A percentile compares a stretch with the other conserved stretches of the same genome.
Evolutionary conservation across 495 filamentous ascomycete genomes (phyloP).

Genomic region (Filosporella fistucella): DNA sequence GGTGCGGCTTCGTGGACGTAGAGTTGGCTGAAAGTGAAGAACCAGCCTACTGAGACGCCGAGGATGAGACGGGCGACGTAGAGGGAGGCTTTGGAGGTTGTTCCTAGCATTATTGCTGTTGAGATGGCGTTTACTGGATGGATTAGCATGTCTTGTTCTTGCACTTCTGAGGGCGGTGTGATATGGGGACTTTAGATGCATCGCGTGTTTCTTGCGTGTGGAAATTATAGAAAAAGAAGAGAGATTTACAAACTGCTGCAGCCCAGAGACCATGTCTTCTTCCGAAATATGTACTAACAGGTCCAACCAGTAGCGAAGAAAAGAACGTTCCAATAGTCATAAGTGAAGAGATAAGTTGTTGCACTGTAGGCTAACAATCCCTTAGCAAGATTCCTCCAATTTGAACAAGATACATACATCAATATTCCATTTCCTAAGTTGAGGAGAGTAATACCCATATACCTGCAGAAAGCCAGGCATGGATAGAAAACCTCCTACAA

Average conservation of each 20-base stretch:
- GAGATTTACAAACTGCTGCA: no score
- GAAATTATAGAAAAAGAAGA: no score
- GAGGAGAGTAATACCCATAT: constrained; percentile 41
- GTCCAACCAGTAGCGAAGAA: constrained; percentile 47
- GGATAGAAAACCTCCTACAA: constrained; percentile 34
- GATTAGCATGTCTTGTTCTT: no score
- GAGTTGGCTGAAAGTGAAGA: constrained; percentile 57
- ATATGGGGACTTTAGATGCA: no score
- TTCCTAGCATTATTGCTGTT: constrained; percentile 52
- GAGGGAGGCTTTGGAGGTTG: constrained; percentile 44
- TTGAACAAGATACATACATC: background rate
- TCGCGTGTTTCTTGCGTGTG: no score
- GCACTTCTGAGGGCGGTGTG: no score
- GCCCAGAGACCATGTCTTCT: constrained; percentile 39
- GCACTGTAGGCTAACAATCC: constrained; percentile 45
- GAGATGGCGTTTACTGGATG: constrained; percentile 40
- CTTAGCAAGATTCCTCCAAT: background rate
- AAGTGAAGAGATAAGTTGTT: constrained; percentile 53
- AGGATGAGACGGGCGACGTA: constrained; percentile 49
- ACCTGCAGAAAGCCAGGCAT: constrained; percentile 43
- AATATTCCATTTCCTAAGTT: constrained; percentile 18
- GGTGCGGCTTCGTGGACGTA: constrained; percentile 44
- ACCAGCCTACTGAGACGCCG: constrained; percentile 51
- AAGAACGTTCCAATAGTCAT: constrained; percentile 59
- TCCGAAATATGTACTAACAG: constrained; percentile 42